Conservation (phyloP, 352 stramenopile species). For the Pythium pyrilobum region DNA sequence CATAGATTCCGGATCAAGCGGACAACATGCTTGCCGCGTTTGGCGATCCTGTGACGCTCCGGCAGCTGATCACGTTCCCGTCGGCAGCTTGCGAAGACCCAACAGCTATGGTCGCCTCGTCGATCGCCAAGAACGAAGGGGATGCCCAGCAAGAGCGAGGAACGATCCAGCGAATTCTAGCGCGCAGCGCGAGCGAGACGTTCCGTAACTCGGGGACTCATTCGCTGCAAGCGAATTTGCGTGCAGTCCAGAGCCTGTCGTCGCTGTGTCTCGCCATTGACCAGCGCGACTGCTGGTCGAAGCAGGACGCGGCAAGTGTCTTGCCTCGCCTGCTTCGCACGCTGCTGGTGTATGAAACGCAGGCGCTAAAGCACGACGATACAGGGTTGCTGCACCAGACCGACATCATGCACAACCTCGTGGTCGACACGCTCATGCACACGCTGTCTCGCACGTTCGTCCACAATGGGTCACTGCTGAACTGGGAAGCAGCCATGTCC, state of each 20-base stretch:
- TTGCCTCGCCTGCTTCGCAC: conserved; percentile 20
- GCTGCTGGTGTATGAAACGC: conserved; percentile 21
- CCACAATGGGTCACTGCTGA: conserved; percentile 22
- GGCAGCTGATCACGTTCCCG: conserved; percentile 59
- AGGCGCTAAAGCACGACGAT: conserved; percentile 15
- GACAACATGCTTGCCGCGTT: conserved; percentile 53
- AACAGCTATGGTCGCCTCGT: background rate
- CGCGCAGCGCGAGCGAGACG: conserved; percentile 37
- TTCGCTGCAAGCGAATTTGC: conserved; percentile 52
- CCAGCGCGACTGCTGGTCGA: conserved; percentile 11
- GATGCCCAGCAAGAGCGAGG: conserved; percentile 20
- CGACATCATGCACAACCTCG: conserved; percentile 56
- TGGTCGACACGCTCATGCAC: conserved; percentile 76
- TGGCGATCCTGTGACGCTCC: conserved; percentile 54
- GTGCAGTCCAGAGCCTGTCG: conserved; percentile 43
- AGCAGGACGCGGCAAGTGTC: background rate
- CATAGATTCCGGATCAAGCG: conserved; percentile 19
- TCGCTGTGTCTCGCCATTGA: conserved; percentile 49
- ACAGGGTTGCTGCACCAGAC: conserved; percentile 23
- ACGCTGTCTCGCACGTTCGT: conserved; percentile 64
- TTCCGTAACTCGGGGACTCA: conserved; percentile 31
- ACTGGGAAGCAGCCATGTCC: conserved; percentile 44
- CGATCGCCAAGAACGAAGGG: background rate
- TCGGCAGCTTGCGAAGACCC: background rate
- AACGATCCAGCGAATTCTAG: conserved; percentile 62